Base-by-base conservation (phyloP, 495 filamentous ascomycete genomes). In the Massariosphaeria phaeospora region DNA sequence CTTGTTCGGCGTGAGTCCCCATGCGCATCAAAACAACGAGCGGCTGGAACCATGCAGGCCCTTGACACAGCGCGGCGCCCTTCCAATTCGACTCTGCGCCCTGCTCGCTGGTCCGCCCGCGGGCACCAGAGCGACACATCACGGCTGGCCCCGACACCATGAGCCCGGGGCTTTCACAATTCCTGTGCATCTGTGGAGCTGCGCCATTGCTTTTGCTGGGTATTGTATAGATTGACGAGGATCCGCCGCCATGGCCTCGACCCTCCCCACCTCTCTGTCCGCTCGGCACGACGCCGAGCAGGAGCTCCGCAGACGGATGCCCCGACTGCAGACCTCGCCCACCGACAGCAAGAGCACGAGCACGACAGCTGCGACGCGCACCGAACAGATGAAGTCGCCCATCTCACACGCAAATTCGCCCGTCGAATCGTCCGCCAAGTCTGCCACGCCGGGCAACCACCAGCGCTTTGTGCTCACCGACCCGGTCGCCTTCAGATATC, bases 401-500 rank as follows among this genome's bases (percentile, higher is more conserved):
- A 20, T 26, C 18, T 53, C 57, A 23, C 26, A 48, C 24, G 39
- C 34, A 21, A 31, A 45, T 27, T 25, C 34, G 41, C 23, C 24
- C 3, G 24, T 25, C 13, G 9, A 21, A n/a, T 17, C 36, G 23
- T 30, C 51, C 25, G 36, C 41, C 25, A 59, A 48, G 4, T 53
- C 61, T 9, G 30, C 45, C 11, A 12, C 26, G 40, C 18, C 44
- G n/a, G 15, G n/a, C 10, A 27, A 25, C 45, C 65, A 72, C 56
- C 72, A 72, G 46, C 66, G 69, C 46, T 71, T 73, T 51, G 70
- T 75, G 30, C 56, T 73, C 5, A 65, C 72, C 15, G 72, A 75
- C 52, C 69, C 69, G 27, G 65, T 71, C 4, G 72, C 72, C 15
- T 70, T 75, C 59, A 59, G 64, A 46, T 98, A 94, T 64, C 79